Evolutionary conservation across 768 basidiomycete genomes (phyloP).

Genomic region (Tylopilus intermedius): DNA sequence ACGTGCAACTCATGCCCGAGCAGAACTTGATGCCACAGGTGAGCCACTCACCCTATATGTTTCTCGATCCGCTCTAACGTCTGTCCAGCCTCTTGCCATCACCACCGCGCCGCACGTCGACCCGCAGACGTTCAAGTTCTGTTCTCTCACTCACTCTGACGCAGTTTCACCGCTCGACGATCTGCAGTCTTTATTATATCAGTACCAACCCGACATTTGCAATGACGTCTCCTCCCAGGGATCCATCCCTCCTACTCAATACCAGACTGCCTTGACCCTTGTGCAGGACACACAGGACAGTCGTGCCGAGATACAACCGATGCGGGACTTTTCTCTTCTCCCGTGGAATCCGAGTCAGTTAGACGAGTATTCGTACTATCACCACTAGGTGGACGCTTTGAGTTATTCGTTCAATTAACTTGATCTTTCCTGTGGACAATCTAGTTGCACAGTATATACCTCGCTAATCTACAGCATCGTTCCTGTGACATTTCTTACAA

Average conservation of each 20-base stretch:
- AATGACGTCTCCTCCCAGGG: background rate
- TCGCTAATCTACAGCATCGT: slow-evolving; percentile 14
- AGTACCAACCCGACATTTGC: background rate
- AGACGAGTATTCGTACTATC: too few species aligned
- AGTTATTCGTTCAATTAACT: slow-evolving; percentile 28
- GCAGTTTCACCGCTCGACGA: background rate
- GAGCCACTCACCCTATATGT: background rate
- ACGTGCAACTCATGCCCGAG: background rate
- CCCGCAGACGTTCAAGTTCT: background rate
- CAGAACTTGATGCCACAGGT: slow-evolving; percentile 5
- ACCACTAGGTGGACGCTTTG: slow-evolving; percentile 16
- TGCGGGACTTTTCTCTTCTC: background rate
- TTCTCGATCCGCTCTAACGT: slow-evolving; percentile 1
- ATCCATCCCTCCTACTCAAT: slow-evolving; percentile 2
- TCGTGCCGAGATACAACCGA: background rate
- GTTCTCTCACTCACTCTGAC: background rate
- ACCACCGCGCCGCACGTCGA: background rate
- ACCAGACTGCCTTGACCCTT: slow-evolving; percentile 15
- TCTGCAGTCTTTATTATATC: slow-evolving; percentile 4
- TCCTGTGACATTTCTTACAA: slow-evolving; percentile 5
- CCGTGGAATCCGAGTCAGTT: too few species aligned
- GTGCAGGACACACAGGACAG: background rate
- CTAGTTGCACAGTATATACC: background rate
- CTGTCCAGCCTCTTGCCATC: slow-evolving; percentile 3
- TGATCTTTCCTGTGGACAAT: slow-evolving; percentile 1